Base-by-base conservation (phyloP, 129 eudicot genomes). In the Flaveria ramosissima region DNA sequence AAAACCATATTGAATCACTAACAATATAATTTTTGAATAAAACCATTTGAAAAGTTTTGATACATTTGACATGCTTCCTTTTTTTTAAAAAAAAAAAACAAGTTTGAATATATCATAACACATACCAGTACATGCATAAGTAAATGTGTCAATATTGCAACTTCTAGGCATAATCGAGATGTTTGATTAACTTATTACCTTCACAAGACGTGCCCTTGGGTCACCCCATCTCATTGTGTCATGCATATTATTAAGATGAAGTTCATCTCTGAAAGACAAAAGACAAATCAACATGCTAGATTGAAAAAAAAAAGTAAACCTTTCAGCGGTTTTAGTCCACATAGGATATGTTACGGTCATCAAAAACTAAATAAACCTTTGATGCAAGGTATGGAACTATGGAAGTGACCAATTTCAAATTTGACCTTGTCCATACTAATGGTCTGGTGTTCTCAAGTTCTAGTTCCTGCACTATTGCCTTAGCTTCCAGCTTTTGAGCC, bases 201-300 rank as follows among this genome's bases (percentile, higher is more conserved):
- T 90, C 42, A 88, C 92, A 23, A 93, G 76, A 80, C 87, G 97
- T 32, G 98, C 91, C 96, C 90, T 90, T 7, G 96, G 97, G 70
- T 93, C 97, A 61, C 97, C 96, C 92, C 92, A 93, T 86, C 98
- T 81, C 24, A 85, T 67, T 88, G 87, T 85, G 13, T 90, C 92
- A 85, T 90, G 66, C 96, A 88, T 80, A 14, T 79, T 83, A 61
- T 93, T 96, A 2, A 93, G 91, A 43, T 93, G 95, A 5, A 89
- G 86, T 76, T 93, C 97, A 84, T 93, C 98, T 88, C 98, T 93
- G 26, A 13, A 67, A 52, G 30, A 52, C 21, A 52, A 52, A 16
- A 75, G 53, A 74, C 19, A 14, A 16, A 47, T 12, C 53, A 2
- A 13, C 53, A 13, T 47, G 53, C 13, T 13, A 47, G 15, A 47